Evolutionary conservation across 1,284 basidiomycete genomes (phyloP), one percentile per base, ranked within the genome.

Genomic region (Malassezia brasiliensis): DNA sequence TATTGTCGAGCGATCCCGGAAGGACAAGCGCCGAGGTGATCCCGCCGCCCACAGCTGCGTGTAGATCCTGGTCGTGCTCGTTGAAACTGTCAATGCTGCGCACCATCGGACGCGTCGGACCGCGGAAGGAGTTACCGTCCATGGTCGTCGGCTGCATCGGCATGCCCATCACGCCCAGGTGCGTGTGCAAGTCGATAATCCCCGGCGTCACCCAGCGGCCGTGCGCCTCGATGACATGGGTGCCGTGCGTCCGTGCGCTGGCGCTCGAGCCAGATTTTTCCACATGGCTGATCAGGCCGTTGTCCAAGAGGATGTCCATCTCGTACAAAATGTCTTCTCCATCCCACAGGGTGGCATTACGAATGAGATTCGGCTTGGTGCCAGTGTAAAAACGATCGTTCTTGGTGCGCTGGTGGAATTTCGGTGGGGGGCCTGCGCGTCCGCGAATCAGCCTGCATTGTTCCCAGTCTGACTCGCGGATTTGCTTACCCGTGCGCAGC

Each of bases 261-360:
- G 44, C 48, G 11, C 47, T 19, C 22, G 54, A 41, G 30, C 48
- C 35, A 66, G 42, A 56, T 19, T 61, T 60, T 30, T 75, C 74
- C 17, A 81, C 69, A 22, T 72, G 69, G 40, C 74, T 64, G 54
- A 81, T 76, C 9, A 81, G 65, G 8, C 80, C 80, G 22, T 73
- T 66, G 31, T 77, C 75, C 35, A 81, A 64, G 32, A 76, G 69
- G 8, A 81, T 60, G 25, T 74, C 76, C 7, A 66, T 64, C 5
- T 66, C 84, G 28, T 79, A 76, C 17, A 86, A 71, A 35, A 86
- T 76, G 63, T 85, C 82, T 42, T 80, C 80, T 17, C 87, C 87
- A 0, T 86, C 88, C 80, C 88, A 87, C 17, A 93, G 79, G 0
- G 82, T 83, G 2, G 83, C 87, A 72, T 91, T 89, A 69, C 80